Conservation (phyloP, 768 basidiomycete species). For the Suillus occidentalis region DNA sequence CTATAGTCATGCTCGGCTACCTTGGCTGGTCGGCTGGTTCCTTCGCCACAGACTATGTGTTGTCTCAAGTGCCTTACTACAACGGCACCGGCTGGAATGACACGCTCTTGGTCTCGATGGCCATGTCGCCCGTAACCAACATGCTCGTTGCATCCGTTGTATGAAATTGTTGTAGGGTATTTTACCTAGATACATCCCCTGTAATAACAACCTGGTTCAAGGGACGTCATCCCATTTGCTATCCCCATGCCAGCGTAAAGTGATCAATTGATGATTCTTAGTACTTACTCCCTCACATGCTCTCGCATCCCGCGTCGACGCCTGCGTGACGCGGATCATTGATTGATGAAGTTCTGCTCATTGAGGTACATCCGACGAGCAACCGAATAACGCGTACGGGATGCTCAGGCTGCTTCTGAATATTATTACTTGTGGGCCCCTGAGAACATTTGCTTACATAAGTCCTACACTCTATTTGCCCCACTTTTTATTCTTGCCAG, state of each 20-base stretch:
- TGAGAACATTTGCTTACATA: not conserved
- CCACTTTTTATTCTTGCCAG: not conserved
- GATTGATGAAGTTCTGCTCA: not conserved
- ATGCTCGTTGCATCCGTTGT: slow-evolving; percentile 14
- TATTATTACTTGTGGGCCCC: too few relatives aligned
- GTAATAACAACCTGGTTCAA: not conserved
- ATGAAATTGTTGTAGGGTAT: not conserved
- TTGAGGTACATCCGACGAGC: not conserved
- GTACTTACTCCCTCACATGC: not conserved
- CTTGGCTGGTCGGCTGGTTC: slow-evolving; percentile 58
- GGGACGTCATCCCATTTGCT: not conserved
- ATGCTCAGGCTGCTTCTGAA: not conserved
- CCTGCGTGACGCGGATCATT: not conserved
- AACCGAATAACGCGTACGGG: not conserved
- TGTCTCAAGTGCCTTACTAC: slow-evolving; percentile 34
- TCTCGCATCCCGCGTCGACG: not conserved
- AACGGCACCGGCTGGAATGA: slow-evolving; percentile 37
- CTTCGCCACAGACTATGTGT: slow-evolving; percentile 40
- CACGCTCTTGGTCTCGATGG: slow-evolving; percentile 39
- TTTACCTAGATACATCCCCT: not conserved
- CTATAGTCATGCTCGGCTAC: slow-evolving; percentile 51
- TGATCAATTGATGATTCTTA: not conserved
- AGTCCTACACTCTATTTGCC: not conserved
- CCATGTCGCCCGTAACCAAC: slow-evolving; percentile 20
- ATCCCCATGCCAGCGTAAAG: not conserved